phyloP scores from a whole-genome alignment of 495 filamentous ascomycete species.

The Xylaria longipes region DNA sequence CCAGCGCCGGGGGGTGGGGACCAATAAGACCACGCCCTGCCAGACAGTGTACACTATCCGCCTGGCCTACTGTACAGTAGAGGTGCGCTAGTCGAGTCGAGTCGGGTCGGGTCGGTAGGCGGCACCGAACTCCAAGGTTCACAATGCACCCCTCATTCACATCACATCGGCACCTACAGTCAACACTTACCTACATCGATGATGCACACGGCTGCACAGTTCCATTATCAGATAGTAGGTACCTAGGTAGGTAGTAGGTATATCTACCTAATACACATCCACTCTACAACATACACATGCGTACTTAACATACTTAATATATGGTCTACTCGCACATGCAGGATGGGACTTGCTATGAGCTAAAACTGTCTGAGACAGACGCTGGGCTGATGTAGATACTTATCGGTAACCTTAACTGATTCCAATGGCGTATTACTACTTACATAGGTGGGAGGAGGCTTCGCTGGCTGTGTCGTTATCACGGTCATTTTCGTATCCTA shows the following conservation, averaged over 20 bases:
- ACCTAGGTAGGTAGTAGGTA: no score
- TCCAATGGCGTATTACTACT: no score
- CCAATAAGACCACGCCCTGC: background rate
- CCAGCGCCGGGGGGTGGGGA: background rate
- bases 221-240: no score
- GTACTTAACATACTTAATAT: no score
- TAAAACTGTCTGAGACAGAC: constrained; percentile 27
- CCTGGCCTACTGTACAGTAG: background rate
- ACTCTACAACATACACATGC: no score
- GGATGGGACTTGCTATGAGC: constrained; percentile 16
- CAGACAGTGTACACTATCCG: background rate
- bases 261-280: no score
- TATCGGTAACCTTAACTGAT: no score
- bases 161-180: background rate
- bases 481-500: no score
- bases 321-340: no score
- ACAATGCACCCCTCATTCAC: background rate
- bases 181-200: background rate
- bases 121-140: background rate
- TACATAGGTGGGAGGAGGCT: no score
- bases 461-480: no score
- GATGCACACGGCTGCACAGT: background rate
- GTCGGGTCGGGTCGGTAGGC: no score
- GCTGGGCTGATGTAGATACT: constrained; percentile 27
- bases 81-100: background rate